phyloP scores from a whole-genome alignment of 208 protist genomes.

The Lotmaria passim region DNA sequence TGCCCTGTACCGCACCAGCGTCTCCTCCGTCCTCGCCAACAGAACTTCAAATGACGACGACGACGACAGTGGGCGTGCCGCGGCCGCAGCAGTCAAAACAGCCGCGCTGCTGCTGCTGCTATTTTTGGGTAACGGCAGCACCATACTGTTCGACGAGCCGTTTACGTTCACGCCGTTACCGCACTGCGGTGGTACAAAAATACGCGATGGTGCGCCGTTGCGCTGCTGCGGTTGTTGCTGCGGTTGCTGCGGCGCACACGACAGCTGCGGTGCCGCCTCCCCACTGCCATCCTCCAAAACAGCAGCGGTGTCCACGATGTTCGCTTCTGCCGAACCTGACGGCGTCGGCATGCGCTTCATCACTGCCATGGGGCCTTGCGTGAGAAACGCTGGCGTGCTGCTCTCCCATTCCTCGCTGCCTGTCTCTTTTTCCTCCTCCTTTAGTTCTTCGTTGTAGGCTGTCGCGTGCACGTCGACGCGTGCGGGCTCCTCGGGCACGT shows the following conservation, averaged over 20 bases:
- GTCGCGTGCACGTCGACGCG: background rate
- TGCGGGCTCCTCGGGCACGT: background rate
- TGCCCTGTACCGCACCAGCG: conserved; percentile 11
- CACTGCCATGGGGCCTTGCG: background rate
- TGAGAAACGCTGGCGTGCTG: background rate
- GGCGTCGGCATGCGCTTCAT: too few relatives aligned
- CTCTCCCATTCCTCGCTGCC: background rate
- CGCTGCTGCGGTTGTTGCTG: background rate
- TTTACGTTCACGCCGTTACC: background rate
- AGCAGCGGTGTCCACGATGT: background rate
- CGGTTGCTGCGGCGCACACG: background rate
- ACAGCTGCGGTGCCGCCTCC: background rate
- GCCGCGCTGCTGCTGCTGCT: background rate
- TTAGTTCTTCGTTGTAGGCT: background rate
- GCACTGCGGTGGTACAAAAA: background rate
- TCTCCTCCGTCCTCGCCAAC: background rate
- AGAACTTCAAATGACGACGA: background rate
- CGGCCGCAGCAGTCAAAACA: background rate
- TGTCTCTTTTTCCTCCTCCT: background rate
- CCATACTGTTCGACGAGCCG: background rate
- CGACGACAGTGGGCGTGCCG: background rate
- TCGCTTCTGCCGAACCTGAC: too few relatives aligned
- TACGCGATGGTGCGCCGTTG: background rate
- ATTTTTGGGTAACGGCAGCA: background rate
- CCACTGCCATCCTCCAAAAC: background rate